Conservation (phyloP, 176 grass and related monocot species). For the Triticum timopheevii region DNA sequence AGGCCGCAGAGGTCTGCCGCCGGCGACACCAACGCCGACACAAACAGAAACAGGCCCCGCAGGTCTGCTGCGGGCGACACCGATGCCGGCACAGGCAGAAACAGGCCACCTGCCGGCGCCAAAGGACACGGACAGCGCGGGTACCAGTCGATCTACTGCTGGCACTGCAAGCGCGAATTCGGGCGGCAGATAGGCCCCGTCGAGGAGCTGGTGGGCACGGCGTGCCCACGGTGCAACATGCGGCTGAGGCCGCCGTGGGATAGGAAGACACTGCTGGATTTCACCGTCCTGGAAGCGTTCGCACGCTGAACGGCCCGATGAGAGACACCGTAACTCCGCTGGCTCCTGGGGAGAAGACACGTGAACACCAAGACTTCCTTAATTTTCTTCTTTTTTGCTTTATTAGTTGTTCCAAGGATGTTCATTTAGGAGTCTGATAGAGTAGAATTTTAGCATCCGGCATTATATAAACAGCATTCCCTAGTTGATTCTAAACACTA, state of each 20-base stretch:
- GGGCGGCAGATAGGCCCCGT: background rate
- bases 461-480: background rate
- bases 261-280: background rate
- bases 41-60: background rate
- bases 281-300: background rate
- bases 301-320: background rate
- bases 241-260: background rate
- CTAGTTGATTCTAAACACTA: too few species aligned
- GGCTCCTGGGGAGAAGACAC: too few species aligned
- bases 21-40: background rate
- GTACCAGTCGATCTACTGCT: background rate
- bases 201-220: background rate
- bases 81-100: background rate
- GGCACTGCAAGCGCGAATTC: conserved; percentile 6
- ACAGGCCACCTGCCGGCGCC: background rate
- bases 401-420: background rate
- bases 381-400: background rate
- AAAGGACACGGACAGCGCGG: background rate
- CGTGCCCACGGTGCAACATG: background rate
- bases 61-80: background rate
- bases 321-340: background rate
- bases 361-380: background rate
- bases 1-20: background rate
- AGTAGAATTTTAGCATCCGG: too few species aligned
- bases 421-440: background rate